Evolutionary conservation across 1,284 basidiomycete species (phyloP).

Genomic region (Ganoderma lingzhi): DNA sequence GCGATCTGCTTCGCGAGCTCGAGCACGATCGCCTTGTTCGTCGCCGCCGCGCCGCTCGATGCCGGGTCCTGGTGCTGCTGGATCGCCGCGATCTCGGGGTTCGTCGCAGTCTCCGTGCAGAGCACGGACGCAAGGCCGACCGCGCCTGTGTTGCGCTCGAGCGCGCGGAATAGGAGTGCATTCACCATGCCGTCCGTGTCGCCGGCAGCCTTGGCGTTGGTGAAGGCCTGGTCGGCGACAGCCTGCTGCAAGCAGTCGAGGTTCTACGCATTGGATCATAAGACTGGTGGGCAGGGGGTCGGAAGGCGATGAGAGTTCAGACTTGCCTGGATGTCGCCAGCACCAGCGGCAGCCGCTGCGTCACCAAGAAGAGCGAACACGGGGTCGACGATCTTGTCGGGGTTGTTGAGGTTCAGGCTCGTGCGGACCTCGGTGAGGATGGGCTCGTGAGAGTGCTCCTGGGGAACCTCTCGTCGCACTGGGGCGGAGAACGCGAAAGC

Average conservation of each 20-base stretch:
- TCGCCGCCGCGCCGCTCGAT: slow-evolving; percentile 60
- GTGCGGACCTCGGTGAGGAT: slow-evolving; percentile 59
- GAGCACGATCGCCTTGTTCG: slow-evolving; percentile 69
- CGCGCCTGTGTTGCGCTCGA: slow-evolving; percentile 71
- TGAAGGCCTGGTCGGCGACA: slow-evolving; percentile 73
- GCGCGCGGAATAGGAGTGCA: slow-evolving; percentile 69
- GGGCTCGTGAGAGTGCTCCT: slow-evolving; percentile 73
- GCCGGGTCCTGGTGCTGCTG: slow-evolving; percentile 77
- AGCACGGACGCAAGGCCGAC: slow-evolving; percentile 59
- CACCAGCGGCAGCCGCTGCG: slow-evolving; percentile 63
- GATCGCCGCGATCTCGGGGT: slow-evolving; percentile 74
- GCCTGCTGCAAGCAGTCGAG: slow-evolving; percentile 72
- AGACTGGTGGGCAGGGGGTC: slow-evolving; percentile 1
- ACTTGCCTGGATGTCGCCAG: slow-evolving; percentile 60
- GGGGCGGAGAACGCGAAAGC: slow-evolving; percentile 51
- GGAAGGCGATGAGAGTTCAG: background rate
- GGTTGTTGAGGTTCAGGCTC: slow-evolving; percentile 63
- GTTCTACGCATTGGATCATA: slow-evolving; percentile 47
- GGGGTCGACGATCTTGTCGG: slow-evolving; percentile 64
- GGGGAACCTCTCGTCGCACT: slow-evolving; percentile 69
- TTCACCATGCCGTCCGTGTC: slow-evolving; percentile 65
- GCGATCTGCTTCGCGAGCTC: slow-evolving; percentile 70
- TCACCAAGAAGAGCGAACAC: slow-evolving; percentile 73
- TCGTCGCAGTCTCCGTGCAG: slow-evolving; percentile 65
- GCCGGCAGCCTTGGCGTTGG: slow-evolving; percentile 70